Evolutionary conservation across 345 rosid species (phyloP).

Genomic region (Xanthoceras sorbifolium): DNA sequence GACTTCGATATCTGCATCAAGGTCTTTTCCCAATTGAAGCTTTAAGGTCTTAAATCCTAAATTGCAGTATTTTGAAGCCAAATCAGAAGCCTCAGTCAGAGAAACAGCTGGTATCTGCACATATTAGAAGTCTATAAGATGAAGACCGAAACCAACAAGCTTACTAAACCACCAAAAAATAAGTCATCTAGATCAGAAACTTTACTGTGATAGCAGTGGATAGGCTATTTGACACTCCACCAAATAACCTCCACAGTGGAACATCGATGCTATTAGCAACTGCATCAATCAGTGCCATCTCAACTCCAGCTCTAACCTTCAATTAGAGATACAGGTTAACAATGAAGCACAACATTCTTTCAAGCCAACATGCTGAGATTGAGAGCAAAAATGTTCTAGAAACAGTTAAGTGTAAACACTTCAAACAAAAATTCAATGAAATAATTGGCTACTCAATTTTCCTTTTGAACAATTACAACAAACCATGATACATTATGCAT

Average conservation of each 20-base stretch:
- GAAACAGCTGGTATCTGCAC: conserved; percentile 82
- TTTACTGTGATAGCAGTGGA: conserved; percentile 80
- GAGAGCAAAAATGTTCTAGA: background rate
- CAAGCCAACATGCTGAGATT: background rate
- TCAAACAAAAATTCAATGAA: background rate
- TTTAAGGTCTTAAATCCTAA: conserved; percentile 79
- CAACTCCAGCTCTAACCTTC: conserved; percentile 85
- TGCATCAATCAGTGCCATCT: conserved; percentile 92
- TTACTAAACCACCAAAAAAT: background rate
- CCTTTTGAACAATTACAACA: background rate
- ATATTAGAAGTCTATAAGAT: background rate
- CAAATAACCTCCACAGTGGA: conserved; percentile 83
- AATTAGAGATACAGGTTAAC: conserved; percentile 26
- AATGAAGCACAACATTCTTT: conserved; percentile 12
- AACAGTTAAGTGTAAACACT: too few species aligned
- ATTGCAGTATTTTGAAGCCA: conserved; percentile 67
- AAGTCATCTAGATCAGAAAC: conserved; percentile 33
- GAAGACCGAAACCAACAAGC: background rate
- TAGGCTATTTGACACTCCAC: conserved; percentile 66
- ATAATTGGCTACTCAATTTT: background rate
- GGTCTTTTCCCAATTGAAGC: conserved; percentile 84
- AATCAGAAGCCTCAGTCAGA: conserved; percentile 64
- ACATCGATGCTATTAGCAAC: conserved; percentile 65
- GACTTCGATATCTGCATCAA: conserved; percentile 65
- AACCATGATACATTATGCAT: too few species aligned